Evolutionary conservation across 1,284 basidiomycete genomes (phyloP).

Genomic region (Macrocystidia cucumis): DNA sequence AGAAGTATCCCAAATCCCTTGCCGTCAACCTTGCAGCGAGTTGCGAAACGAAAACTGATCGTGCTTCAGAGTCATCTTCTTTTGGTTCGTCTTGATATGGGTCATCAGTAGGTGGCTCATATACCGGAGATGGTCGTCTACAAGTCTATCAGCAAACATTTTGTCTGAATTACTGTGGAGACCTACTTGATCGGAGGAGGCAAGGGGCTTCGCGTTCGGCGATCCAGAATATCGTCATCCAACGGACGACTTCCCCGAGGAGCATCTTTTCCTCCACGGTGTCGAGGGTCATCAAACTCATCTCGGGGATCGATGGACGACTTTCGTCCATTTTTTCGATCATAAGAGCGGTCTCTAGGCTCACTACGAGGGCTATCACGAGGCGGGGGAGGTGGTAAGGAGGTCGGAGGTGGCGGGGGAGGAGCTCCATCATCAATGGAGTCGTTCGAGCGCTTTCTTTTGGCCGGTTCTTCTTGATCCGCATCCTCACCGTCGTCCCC

Average conservation of each 20-base stretch:
- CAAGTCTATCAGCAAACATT: slow-evolving; percentile 5
- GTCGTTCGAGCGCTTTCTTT: slow-evolving; percentile 49
- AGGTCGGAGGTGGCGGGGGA: slow-evolving; percentile 36
- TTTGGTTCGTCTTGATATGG: slow-evolving; percentile 69
- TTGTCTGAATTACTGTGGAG: slow-evolving; percentile 4
- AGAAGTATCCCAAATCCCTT: slow-evolving; percentile 95
- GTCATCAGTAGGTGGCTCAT: slow-evolving; percentile 57
- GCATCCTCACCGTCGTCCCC: slow-evolving; percentile 42
- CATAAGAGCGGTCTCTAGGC: slow-evolving; percentile 45
- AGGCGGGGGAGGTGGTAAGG: slow-evolving; percentile 31
- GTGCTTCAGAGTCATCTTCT: slow-evolving; percentile 89
- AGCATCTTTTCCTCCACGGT: slow-evolving; percentile 27
- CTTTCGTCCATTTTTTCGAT: slow-evolving; percentile 44
- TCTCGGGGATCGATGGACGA: slow-evolving; percentile 44
- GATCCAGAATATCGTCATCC: slow-evolving; percentile 19
- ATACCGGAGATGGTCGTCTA: slow-evolving; percentile 67
- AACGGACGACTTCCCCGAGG: slow-evolving; percentile 23
- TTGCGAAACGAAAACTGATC: slow-evolving; percentile 98
- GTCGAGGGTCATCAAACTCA: slow-evolving; percentile 47
- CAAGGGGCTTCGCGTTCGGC: slow-evolving; percentile 24
- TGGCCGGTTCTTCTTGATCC: slow-evolving; percentile 43
- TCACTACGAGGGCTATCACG: slow-evolving; percentile 51
- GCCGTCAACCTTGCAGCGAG: slow-evolving; percentile 93
- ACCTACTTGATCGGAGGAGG: slow-evolving; percentile 31
- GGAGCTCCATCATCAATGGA: slow-evolving; percentile 29